phyloP scores from a whole-genome alignment of 345 rosid genomes.

The Salix purpurea region DNA sequence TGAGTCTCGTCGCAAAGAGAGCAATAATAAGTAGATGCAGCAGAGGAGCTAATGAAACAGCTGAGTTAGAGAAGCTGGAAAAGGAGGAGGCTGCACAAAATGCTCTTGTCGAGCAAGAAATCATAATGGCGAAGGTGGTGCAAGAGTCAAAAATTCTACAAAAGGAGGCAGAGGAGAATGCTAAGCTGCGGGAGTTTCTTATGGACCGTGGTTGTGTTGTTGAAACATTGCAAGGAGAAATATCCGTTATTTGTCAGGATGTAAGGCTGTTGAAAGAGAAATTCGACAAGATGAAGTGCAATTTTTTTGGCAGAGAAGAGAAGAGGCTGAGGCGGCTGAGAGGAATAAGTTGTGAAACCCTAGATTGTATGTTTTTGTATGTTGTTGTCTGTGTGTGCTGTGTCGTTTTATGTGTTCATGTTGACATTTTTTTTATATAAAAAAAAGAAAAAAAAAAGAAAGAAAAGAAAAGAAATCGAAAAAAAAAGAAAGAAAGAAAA shows the following conservation, averaged over 20 bases:
- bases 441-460: too few species aligned
- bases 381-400: too few species aligned
- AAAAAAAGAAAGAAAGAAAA: too few species aligned
- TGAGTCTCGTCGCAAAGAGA: background rate
- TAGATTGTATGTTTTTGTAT: too few species aligned
- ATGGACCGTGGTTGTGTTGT: constrained; percentile 70
- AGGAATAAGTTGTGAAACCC: too few species aligned
- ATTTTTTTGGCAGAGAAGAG: too few species aligned
- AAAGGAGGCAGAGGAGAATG: constrained; percentile 70
- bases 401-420: too few species aligned
- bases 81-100: constrained; percentile 51
- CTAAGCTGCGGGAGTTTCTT: constrained; percentile 73
- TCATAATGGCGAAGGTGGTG: constrained; percentile 65
- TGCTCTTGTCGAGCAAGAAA: constrained; percentile 66
- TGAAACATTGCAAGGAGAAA: constrained; percentile 84
- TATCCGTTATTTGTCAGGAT: constrained; percentile 80
- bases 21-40: constrained; percentile 15
- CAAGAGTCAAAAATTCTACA: constrained; percentile 67
- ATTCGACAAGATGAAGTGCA: constrained; percentile 35
- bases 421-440: too few species aligned
- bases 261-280: constrained; percentile 68
- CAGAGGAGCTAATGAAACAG: constrained; percentile 47
- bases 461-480: too few species aligned
- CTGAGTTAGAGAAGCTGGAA: constrained; percentile 57
- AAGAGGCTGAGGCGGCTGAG: too few species aligned